Evolutionary conservation across 495 filamentous ascomycete genomes (phyloP), one percentile per base, ranked within the genome.

Genomic region (Thermothielavioides terrestris): DNA sequence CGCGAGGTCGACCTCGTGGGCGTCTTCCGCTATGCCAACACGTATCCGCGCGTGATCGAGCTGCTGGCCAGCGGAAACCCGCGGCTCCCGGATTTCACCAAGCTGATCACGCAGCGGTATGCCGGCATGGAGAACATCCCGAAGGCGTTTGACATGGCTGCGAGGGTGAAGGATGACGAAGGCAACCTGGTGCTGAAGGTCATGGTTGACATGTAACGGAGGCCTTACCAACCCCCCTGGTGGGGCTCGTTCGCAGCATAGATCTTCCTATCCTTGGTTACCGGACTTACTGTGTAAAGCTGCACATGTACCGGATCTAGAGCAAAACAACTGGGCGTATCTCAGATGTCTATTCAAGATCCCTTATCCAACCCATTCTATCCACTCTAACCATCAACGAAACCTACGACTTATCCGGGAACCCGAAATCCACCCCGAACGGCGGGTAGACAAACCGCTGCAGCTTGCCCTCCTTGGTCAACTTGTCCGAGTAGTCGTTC

Each of bases 1-100:
- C 79, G 88, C n/a, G 91, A 97, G 68, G 83, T 97, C 9, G 91
- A 97, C 69, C 77, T 97, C 8, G 75, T 94, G 11, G 91, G 91
- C 14, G 85, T 91, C 2, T 97, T 97, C 65, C 75, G 91, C 26
- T 97, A 97, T 54, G 88, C 86, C 42, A 84, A 88, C 47, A 84
- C 85, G 0, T 97, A 97, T 54, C 77, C 80, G 0, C 74, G 77
- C 34, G 88, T 82, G 11, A 89, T 95, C 62, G 77, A 80, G 54
- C 62, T 95, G 43, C 67, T 91, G 42, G 75, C 77, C 2, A 82
- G 77, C 53, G 75, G 77, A 6, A 62, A 71, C 32, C 56, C 63
- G 10, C 72, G 74, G 32, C 66, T 87, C 12, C 76, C 76, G 1
- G 70, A 72, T 25, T 47, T 82, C 12, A 74, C 75, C 26, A 79